Percentiles rank a stretch among this genome's conserved stretches.
These are phyloP conservation scores for Botrytis paeoniae DNA, from an alignment of 2,329 filamentous ascomycete species.

Conservation along the genomic window DNA sequence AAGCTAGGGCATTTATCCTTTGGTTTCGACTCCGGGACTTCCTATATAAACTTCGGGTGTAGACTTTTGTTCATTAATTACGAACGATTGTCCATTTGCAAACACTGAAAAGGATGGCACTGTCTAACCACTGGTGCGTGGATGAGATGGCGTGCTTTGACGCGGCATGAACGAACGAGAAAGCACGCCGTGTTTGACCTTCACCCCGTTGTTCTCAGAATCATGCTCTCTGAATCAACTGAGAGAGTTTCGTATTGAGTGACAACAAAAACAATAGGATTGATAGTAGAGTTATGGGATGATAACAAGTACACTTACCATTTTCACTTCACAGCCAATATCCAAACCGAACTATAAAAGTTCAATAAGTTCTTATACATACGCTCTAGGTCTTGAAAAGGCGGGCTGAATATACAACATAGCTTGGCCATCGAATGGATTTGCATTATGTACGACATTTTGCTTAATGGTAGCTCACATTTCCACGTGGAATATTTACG, in stretches of 20 bases:
- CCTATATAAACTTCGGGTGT: background rate
- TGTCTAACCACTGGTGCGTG: background rate
- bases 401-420: accelerated
- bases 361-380: too few species aligned
- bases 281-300: background rate
- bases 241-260: background rate
- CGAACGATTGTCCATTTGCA: background rate
- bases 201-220: background rate
- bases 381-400: background rate
- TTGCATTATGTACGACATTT: too few species aligned
- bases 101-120: background rate
- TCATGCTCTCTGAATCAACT: accelerated
- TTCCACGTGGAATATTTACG: background rate
- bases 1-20: background rate
- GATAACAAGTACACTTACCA: background rate
- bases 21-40: accelerated
- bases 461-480: too few species aligned
- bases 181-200: background rate
- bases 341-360: too few species aligned
- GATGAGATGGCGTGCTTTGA: background rate
- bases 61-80: background rate
- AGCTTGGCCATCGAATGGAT: accelerated
- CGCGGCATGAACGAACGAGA: background rate
- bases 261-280: background rate
- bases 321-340: background rate